Evolutionary conservation across 306 rosid genomes (phyloP).

Genomic region (Vicia faba): DNA sequence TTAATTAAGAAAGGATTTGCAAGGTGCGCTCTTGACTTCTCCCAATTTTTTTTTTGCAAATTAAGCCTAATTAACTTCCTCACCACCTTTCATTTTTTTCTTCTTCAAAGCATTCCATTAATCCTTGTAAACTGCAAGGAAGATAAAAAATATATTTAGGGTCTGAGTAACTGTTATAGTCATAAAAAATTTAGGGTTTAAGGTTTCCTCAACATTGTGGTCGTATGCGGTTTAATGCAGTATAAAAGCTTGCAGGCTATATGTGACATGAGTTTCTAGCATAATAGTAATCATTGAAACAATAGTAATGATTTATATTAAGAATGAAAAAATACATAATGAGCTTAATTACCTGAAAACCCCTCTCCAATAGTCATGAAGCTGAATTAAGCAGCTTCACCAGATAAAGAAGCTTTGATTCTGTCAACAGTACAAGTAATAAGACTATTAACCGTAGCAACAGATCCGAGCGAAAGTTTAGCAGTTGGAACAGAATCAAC

Average conservation of each 20-base stretch:
- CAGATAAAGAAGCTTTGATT: constrained; percentile 77
- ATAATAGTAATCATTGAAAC: too few species aligned
- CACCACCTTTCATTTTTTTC: constrained; percentile 42
- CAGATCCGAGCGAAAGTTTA: constrained; percentile 90
- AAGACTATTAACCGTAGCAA: constrained; percentile 90
- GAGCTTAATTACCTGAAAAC: constrained; percentile 27
- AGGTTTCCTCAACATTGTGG: too few species aligned
- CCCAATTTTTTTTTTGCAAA: constrained; percentile 36
- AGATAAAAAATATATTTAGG: too few species aligned
- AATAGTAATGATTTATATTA: too few species aligned
- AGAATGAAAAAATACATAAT: not conserved
- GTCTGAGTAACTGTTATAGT: too few species aligned
- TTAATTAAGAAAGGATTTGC: constrained; percentile 49
- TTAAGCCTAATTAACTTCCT: constrained; percentile 44
- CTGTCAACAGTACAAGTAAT: constrained; percentile 94
- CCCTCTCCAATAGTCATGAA: not conserved
- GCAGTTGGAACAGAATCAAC: constrained; percentile 95
- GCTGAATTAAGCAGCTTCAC: constrained; percentile 54
- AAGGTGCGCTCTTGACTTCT: constrained; percentile 99
- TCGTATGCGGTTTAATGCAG: too few species aligned
- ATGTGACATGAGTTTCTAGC: too few species aligned
- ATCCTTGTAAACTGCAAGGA: constrained; percentile 45
- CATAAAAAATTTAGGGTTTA: too few species aligned
- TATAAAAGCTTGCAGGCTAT: too few species aligned
- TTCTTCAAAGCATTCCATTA: constrained; percentile 14